Evolutionary conservation across 129 eudicot genomes (phyloP).

Genomic region (Chrysanthemum seticuspe): DNA sequence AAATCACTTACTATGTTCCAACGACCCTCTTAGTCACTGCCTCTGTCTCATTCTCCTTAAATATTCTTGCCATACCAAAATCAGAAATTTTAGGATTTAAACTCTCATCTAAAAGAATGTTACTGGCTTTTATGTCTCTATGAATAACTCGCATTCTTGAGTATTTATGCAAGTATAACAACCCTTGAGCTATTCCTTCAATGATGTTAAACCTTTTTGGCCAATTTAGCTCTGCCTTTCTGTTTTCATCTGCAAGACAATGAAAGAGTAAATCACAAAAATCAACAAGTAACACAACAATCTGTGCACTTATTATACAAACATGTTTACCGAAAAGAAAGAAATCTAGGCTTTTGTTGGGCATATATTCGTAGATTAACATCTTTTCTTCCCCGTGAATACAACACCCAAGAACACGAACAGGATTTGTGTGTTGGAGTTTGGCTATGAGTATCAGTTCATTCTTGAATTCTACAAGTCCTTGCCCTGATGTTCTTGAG

Average conservation of each 20-base stretch:
- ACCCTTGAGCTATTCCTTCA: no score
- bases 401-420: conserved; percentile 37
- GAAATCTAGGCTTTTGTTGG: conserved; percentile 35
- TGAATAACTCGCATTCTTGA: conserved; percentile 53
- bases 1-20: no score
- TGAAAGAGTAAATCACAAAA: background rate
- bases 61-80: conserved; percentile 56
- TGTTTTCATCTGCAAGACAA: no score
- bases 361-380: conserved; percentile 31
- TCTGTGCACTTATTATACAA: background rate
- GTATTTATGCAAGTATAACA: conserved; percentile 46
- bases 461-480: conserved; percentile 37
- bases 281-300: no score
- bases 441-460: conserved; percentile 8
- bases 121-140: conserved; percentile 52
- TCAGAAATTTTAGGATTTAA: conserved; percentile 56
- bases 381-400: conserved; percentile 31
- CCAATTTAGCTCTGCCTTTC: no score
- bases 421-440: conserved; percentile 11
- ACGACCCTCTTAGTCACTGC: no score
- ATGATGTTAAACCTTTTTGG: no score
- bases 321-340: conserved; percentile 20
- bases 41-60: background rate
- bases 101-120: conserved; percentile 36
- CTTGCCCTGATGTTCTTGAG: conserved; percentile 44